Evolutionary conservation across 768 basidiomycete species (phyloP), one percentile per base, ranked within the genome.

Genomic region (Kwoniella shandongensis): DNA sequence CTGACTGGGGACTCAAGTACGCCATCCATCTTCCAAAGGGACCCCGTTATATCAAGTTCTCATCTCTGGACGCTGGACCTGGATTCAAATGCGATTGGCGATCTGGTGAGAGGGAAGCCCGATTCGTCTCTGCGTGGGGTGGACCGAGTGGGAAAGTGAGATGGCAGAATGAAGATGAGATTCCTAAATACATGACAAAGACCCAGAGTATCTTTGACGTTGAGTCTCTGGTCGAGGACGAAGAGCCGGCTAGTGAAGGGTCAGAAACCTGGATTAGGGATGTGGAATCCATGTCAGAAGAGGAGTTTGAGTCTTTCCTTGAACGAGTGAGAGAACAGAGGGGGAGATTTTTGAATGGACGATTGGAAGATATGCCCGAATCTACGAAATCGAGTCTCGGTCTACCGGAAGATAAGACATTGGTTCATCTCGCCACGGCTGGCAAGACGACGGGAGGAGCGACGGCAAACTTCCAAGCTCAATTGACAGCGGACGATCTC

Each of bases 231-330:
- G 83, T 86, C 13, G 23, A 62, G 17, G 72, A 73, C n/a, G 69
- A 64, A 6, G 67, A 66, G 38, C 17, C 78, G 75, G 15, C 79
- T 32, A 83, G 83, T n/a, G 79, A 92, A 26, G 82, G 79, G 7
- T 88, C 85, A 65, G 58, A 92, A 41, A 88, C 84, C 61, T 65
- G 51, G 46, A 58, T 70, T 47, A 59, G 59, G 4, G 69, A 70
- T 49, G 53, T 70, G 41, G 66, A 70, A 26, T 49, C 30, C 3
- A 70, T 70, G 69, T 51, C 47, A 8, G 58, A 65, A 25, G 38
- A 59, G 27, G 54, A 61, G 15, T 70, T 70, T 44, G 54, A 61
- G 17, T 27, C 23, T 7, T 66, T 67, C 38, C 46, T 70, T 18
- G 61, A 65, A 8, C 42, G 51, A 35, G 39, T 70, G 3, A 51